Base-by-base conservation (phyloP, 2,329 filamentous ascomycete species). In the Aureobasidium sp. region DNA sequence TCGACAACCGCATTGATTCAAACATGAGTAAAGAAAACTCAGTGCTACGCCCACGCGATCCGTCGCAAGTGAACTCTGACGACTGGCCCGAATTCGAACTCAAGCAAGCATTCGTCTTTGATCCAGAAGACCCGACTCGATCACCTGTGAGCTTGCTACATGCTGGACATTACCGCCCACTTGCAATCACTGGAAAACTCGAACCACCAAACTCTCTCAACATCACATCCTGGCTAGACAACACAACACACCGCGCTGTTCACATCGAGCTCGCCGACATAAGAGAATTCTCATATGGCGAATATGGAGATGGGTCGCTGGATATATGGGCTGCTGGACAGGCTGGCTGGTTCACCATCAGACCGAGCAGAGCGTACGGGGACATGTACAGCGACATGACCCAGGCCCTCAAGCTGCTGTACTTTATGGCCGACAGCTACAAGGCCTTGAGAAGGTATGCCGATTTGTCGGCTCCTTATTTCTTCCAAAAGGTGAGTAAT, bases 321-420 rank as follows among this genome's bases (percentile, higher is more conserved):
- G 76, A 81, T n/a, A 75, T 88, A 31, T 90, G 87, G 87, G 84
- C 86, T 1, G 76, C 79, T 31, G 84, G 84, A 38, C 70, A 76
- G 58, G 80, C 84, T 13, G 87, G 86, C 46, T 90, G 86, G 85
- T 89, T 84, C 68, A 81, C 86, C 67, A 79, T 90, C 43, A 75
- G 75, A 33, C 86, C 88, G 1, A 75, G 81, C n/a, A 68, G 75
- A 10, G 70, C 73, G 2, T 91, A 89, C 69, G 73, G 74, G 54
- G 66, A 72, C 6, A 82, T 83, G 29, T 85, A 81, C 70, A 72
- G 79, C 31, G 75, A 79, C 50, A 87, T 88, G 78, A 77, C 80
- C 55, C 79, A 87, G 68, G 85, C 83, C 1, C 81, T 88, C 13
- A 76, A 78, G 9, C 73, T 89, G 21, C 81, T 89, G 65, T 88